Evolutionary conservation across 768 basidiomycete species (phyloP).

Genomic region (Leucogyrophana mollusca): DNA sequence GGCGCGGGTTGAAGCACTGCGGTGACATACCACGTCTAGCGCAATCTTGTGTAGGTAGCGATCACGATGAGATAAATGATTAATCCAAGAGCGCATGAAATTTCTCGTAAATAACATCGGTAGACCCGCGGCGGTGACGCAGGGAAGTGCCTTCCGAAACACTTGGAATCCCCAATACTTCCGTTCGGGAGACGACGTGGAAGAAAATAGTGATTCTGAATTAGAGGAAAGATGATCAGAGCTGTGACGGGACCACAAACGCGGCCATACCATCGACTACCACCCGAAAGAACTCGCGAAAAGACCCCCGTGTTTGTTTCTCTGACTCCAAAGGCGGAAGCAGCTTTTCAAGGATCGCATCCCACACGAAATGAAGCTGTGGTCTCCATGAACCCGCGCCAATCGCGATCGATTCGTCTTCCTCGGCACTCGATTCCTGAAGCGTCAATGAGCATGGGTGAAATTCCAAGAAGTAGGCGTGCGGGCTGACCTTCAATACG

Average conservation of each 20-base stretch:
- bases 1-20: background rate
- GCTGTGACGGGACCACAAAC: background rate
- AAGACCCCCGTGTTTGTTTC: conserved; percentile 49
- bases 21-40: conserved; percentile 63
- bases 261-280: conserved; percentile 80
- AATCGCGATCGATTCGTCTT: conserved; percentile 51
- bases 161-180: conserved; percentile 98
- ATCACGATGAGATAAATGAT: conserved; percentile 87
- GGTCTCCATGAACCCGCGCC: conserved; percentile 76
- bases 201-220: conserved; percentile 82
- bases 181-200: conserved; percentile 79
- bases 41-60: conserved; percentile 90
- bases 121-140: conserved; percentile 61
- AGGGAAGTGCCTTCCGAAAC: conserved; percentile 75
- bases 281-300: conserved; percentile 88
- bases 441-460: conserved; percentile 7
- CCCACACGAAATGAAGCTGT: conserved; percentile 92
- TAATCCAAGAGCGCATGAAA: conserved; percentile 96
- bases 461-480: background rate
- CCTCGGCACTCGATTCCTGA: conserved; percentile 59
- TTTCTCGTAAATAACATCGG: conserved; percentile 92
- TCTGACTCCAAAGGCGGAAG: conserved; percentile 47
- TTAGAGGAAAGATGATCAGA: conserved; percentile 8
- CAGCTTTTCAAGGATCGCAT: conserved; percentile 73
- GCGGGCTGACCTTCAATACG: conserved; percentile 68